Base-by-base conservation (phyloP, 140 eudicot species). In the Stevia rebaudiana region DNA sequence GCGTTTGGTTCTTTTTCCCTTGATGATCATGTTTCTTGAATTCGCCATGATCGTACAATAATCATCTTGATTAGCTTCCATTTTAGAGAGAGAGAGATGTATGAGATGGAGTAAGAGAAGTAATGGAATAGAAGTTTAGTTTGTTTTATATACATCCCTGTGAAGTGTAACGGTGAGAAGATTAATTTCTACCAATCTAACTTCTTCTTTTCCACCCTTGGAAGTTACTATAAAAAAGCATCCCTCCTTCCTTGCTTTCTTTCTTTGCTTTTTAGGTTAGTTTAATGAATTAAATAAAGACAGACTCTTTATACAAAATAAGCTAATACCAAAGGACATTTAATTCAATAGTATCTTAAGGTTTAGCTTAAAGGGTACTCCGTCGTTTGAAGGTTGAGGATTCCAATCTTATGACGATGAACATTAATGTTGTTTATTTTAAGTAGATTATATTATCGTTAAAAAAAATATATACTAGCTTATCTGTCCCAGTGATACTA, bases 1-100 rank as follows among this genome's bases (percentile, higher is more conserved):
- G 43, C 95, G 85, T 63, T 89, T 88, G 72, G 85, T 84, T 18
- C 94, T 79, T 78, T 76, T 88, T 36, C 86, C 78, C 43, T 80
- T 88, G 70, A 82, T 74, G 56, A 56, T 41, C 67, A 55, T 79
- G 68, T 74, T 72, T 59, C 70, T 41, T 50, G 77, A 55, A 17
- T 77, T 75, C 15, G 56, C 55, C 39, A 59, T 74, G 77, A 77
- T 52, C 18, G 31, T 24, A 61, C 31, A 69, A 48, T 63, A 40
- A 51, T 31, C 68, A 28, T 76, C 78, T 30, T 79, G 73, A 59
- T 69, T 72, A 21, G 68, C 48, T 63, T 79, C 78, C 89, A 80
- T 80, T 11, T 16, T 12, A 46, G 65, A 50, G 52, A 48, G 65
- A 55, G 67, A 43, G 18, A 36, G 57, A 65, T 62, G 59, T 51